Evolutionary conservation across 352 stramenopile genomes (phyloP).

Genomic region (Globisporangium ultimum): DNA sequence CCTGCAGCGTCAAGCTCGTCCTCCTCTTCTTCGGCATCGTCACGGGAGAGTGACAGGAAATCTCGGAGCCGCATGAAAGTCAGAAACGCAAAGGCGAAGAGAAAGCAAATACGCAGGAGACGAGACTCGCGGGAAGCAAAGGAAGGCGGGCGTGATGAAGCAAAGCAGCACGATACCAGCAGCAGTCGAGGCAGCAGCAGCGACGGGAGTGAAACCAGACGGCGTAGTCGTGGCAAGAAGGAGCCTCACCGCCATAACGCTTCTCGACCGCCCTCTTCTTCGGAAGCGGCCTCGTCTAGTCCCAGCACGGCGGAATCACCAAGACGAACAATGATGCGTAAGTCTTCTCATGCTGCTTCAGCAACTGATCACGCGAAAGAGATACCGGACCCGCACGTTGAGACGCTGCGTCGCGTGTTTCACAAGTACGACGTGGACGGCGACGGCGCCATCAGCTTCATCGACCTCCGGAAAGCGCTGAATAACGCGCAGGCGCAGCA

Average conservation of each 20-base stretch:
- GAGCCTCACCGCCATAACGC: too few relatives aligned
- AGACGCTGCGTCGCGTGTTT: constrained; percentile 34
- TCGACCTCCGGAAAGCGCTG: constrained; percentile 41
- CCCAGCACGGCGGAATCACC: neutral
- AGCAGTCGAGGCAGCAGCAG: neutral
- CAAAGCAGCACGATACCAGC: neutral
- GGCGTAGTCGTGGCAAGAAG: neutral
- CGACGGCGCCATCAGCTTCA: constrained; percentile 45
- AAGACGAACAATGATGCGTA: neutral
- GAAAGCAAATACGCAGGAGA: neutral
- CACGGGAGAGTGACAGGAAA: neutral
- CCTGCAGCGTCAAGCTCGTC: too few relatives aligned
- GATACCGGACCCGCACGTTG: neutral
- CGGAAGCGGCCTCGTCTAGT: neutral
- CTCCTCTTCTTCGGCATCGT: neutral
- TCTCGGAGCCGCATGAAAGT: neutral
- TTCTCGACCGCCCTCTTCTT: neutral
- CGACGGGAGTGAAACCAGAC: neutral
- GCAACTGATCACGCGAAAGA: neutral
- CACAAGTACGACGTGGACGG: constrained; percentile 47
- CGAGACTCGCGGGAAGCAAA: too few relatives aligned
- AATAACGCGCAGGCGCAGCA: constrained; percentile 10
- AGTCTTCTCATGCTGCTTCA: neutral
- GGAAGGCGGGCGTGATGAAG: too few relatives aligned
- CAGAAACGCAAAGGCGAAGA: neutral